Evolutionary conservation across 176 grass and related monocot genomes (phyloP).

Genomic region (Phyllostachys edulis): DNA sequence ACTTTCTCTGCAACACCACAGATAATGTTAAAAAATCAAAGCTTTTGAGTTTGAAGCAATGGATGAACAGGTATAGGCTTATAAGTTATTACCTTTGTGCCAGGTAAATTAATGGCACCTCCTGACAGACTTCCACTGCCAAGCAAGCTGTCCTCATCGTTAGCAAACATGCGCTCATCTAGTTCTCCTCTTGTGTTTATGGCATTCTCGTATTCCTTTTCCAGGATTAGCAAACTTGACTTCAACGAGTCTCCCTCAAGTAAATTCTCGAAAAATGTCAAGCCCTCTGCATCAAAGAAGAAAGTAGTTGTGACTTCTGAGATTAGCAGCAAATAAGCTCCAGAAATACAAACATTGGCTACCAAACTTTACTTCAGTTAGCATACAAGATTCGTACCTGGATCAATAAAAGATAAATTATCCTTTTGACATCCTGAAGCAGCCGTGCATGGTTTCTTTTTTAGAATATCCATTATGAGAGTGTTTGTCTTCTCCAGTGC

Average conservation of each 20-base stretch:
- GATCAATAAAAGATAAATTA: constrained; percentile 62
- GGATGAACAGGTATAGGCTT: neutral
- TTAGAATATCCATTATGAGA: constrained; percentile 78
- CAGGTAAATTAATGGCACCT: constrained; percentile 72
- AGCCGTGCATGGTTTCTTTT: constrained; percentile 62
- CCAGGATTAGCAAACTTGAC: constrained; percentile 67
- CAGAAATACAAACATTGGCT: constrained; percentile 15
- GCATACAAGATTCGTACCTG: constrained; percentile 47
- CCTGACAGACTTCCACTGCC: constrained; percentile 90
- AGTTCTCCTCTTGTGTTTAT: constrained; percentile 78
- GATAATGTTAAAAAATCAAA: constrained; percentile 1
- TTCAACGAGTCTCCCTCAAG: constrained; percentile 65
- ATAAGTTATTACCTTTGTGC: constrained; percentile 66
- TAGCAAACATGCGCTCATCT: constrained; percentile 89
- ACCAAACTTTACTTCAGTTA: constrained; percentile 17
- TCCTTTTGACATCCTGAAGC: constrained; percentile 50
- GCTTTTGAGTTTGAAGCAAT: neutral
- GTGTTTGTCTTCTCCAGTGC: constrained; percentile 68
- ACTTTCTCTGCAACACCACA: constrained; percentile 67
- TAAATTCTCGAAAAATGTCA: constrained; percentile 84
- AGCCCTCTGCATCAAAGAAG: constrained; percentile 57
- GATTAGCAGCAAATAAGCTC: constrained; percentile 10
- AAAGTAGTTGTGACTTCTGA: constrained; percentile 9
- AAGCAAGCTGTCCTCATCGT: constrained; percentile 88
- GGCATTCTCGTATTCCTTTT: constrained; percentile 80